Conservation (phyloP, 306 rosid genomes). For the Rosa chinensis region DNA sequence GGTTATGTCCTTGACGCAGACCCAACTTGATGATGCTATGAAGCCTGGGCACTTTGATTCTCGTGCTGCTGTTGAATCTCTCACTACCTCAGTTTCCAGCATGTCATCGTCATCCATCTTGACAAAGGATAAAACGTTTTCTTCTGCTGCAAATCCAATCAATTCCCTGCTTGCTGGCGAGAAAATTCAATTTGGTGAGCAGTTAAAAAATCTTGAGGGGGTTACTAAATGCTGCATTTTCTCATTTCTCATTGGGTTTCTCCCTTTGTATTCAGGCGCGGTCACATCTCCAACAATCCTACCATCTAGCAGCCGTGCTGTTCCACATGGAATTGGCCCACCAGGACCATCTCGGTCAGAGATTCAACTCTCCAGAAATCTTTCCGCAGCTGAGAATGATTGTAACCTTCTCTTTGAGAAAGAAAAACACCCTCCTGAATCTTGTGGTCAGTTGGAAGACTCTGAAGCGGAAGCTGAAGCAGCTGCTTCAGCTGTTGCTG, state of each 20-base stretch:
- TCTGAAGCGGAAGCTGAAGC: constrained; percentile 94
- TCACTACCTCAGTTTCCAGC: constrained; percentile 50
- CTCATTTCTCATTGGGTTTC: constrained; percentile 13
- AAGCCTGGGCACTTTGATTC: constrained; percentile 80
- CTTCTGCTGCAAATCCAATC: constrained; percentile 72
- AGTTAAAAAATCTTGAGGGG: constrained; percentile 12
- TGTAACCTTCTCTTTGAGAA: constrained; percentile 71
- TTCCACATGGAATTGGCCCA: constrained; percentile 72
- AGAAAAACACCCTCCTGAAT: constrained; percentile 55
- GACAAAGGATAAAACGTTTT: constrained; percentile 62
- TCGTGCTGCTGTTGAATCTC: constrained; percentile 57
- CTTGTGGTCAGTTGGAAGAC: constrained; percentile 66
- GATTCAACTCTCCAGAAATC: constrained; percentile 57
- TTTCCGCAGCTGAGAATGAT: constrained; percentile 62
- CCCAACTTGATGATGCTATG: constrained; percentile 97
- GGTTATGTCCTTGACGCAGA: constrained; percentile 90
- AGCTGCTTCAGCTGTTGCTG: constrained; percentile 98
- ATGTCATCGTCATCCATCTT: constrained; percentile 70
- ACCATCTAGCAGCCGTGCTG: constrained; percentile 53
- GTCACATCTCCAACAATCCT: constrained; percentile 94
- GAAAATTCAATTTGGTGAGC: constrained; percentile 97
- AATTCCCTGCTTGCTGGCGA: constrained; percentile 97
- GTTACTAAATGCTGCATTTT: constrained; percentile 14
- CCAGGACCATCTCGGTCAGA: constrained; percentile 60
- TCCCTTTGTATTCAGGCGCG: constrained; percentile 59